phyloP scores from a whole-genome alignment of 192 early-diverging fungal genomes.

The Linnemannia exigua region DNA sequence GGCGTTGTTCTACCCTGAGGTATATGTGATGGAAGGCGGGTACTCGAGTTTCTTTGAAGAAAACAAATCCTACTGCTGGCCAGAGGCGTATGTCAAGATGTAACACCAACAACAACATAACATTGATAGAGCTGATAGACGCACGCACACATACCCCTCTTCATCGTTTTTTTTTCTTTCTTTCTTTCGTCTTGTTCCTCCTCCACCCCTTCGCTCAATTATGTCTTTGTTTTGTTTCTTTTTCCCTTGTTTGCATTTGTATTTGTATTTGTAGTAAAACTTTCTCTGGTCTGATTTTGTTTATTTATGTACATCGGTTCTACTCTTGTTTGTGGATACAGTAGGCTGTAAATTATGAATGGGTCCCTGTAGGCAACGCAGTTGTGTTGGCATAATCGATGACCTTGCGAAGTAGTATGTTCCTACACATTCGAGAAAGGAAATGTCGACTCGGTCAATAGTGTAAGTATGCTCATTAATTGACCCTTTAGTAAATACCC shows the following conservation, averaged over 20 bases:
- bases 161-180: too few species aligned
- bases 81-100: constrained; percentile 88
- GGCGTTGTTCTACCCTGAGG: constrained; percentile 83
- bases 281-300: background rate
- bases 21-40: constrained; percentile 89
- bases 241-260: background rate
- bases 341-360: background rate
- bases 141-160: background rate
- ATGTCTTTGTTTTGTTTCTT: background rate
- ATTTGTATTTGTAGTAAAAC: background rate
- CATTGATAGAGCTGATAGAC: background rate
- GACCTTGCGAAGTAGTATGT: constrained; percentile 15
- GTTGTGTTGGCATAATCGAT: constrained; percentile 25
- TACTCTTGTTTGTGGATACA: too few species aligned
- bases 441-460: too few species aligned
- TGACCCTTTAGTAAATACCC: too few species aligned
- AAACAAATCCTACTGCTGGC: constrained; percentile 74
- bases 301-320: background rate
- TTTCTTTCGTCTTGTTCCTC: background rate
- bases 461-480: background rate
- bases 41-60: constrained; percentile 80
- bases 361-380: background rate
- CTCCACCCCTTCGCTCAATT: background rate
- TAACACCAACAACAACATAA: background rate
- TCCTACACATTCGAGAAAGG: constrained; percentile 17